phyloP scores from a whole-genome alignment of 768 basidiomycete species.

The Trametes cubensis region DNA sequence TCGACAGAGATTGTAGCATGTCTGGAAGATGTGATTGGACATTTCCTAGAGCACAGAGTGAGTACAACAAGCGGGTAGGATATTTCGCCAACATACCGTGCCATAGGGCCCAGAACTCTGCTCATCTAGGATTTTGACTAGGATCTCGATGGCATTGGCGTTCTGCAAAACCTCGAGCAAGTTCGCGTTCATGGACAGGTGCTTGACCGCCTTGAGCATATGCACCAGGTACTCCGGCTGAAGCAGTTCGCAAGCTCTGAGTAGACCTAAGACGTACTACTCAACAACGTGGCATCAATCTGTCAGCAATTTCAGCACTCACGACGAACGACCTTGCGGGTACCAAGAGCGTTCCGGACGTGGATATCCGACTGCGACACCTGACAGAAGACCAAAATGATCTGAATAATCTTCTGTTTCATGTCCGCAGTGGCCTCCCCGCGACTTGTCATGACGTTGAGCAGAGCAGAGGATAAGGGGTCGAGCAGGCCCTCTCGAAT shows the following conservation, averaged over 20 bases:
- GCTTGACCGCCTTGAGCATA: conserved; percentile 93
- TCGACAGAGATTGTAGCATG: conserved; percentile 94
- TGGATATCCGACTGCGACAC: conserved; percentile 95
- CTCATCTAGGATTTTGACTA: conserved; percentile 84
- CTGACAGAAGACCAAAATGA: conserved; percentile 89
- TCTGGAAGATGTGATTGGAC: conserved; percentile 96
- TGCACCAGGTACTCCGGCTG: conserved; percentile 87
- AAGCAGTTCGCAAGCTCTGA: conserved; percentile 85
- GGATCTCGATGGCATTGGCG: conserved; percentile 89
- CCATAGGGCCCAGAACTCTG: conserved; percentile 77
- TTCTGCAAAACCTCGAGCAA: conserved; percentile 94
- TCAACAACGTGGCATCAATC: background rate
- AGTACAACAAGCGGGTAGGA: background rate
- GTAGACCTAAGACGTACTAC: conserved; percentile 55
- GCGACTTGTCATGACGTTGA: conserved; percentile 82
- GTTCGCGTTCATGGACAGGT: conserved; percentile 90
- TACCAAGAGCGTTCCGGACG: conserved; percentile 90
- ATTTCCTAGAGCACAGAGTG: conserved; percentile 67
- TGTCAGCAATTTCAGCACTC: conserved; percentile 37
- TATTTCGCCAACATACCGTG: conserved; percentile 55
- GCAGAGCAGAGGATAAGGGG: conserved; percentile 85
- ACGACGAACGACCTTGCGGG: conserved; percentile 88
- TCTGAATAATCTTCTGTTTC: conserved; percentile 88
- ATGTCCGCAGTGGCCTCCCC: conserved; percentile 68
- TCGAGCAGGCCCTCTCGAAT: conserved; percentile 94